Conservation (phyloP, 2,329 filamentous ascomycete species). For the Diaporthe sp. region DNA sequence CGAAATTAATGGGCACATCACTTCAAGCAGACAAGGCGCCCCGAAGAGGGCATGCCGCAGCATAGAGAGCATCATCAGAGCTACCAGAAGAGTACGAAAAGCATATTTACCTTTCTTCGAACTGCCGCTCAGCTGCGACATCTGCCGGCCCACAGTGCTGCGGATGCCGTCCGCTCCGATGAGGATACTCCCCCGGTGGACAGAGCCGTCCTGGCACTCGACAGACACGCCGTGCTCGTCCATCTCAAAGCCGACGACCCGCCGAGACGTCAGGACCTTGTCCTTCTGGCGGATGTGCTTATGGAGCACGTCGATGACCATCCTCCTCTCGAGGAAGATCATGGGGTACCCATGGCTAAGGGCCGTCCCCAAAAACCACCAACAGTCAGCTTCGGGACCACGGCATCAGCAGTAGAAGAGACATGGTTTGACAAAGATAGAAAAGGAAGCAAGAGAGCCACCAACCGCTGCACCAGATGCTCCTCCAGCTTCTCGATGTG, state of each 20-base stretch:
- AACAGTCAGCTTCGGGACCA: not conserved
- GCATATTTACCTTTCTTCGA: not conserved
- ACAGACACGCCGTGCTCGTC: not conserved
- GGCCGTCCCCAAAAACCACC: not conserved
- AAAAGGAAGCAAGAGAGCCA: not conserved
- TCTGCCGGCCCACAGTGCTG: slow-evolving; percentile 40
- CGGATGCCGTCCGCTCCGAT: slow-evolving; percentile 42
- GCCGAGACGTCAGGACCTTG: slow-evolving; percentile 48
- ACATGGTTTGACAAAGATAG: too few species aligned
- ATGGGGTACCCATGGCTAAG: slow-evolving; percentile 50
- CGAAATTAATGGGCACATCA: not conserved
- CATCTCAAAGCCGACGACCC: slow-evolving; percentile 47
- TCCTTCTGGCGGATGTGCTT: slow-evolving; percentile 51
- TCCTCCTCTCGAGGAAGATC: slow-evolving; percentile 54
- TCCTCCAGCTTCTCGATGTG: slow-evolving; percentile 19
- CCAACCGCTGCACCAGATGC: slow-evolving; percentile 25
- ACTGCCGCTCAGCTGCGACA: slow-evolving; percentile 40
- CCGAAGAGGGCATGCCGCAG: too few species aligned
- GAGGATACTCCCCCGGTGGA: slow-evolving; percentile 41
- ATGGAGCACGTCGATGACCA: slow-evolving; percentile 52
- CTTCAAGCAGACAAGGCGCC: not conserved
- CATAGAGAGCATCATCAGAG: not conserved
- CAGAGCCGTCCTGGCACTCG: slow-evolving; percentile 38
- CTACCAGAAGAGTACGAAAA: not conserved
- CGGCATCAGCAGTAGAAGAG: too few species aligned